Evolutionary conservation across 2,329 filamentous ascomycete species (phyloP).

Genomic region (Metarhizium guizhouense): DNA sequence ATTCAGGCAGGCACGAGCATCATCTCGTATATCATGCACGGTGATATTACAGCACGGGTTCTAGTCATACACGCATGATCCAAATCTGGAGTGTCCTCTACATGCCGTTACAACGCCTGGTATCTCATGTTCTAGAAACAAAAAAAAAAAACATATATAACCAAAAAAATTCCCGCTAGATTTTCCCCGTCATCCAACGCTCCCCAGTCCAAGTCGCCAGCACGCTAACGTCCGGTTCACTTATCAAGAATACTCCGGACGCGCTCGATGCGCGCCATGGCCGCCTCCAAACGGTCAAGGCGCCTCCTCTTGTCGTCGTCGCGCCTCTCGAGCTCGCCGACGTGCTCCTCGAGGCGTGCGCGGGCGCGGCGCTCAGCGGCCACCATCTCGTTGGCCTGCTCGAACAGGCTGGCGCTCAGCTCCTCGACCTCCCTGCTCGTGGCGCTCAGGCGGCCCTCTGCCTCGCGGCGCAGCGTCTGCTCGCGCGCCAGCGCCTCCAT

Average conservation of each 20-base stretch:
- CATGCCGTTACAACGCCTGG: neutral
- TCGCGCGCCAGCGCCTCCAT: conserved; percentile 57
- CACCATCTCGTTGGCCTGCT: conserved; percentile 84
- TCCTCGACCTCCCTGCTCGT: conserved; percentile 71
- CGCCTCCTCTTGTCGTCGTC: conserved; percentile 61
- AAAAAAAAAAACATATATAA: neutral
- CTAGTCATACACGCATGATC: no score
- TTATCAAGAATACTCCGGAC: conserved; percentile 52
- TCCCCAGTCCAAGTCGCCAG: neutral
- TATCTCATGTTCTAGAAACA: neutral
- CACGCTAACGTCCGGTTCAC: conserved; percentile 2
- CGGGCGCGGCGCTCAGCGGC: conserved; percentile 63
- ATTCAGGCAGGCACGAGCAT: no score
- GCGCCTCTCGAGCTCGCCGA: conserved; percentile 58
- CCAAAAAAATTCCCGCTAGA: neutral
- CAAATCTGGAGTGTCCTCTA: no score
- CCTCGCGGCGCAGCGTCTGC: conserved; percentile 55
- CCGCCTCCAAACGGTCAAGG: conserved; percentile 62
- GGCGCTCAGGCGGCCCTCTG: conserved; percentile 57
- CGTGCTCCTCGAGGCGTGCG: conserved; percentile 61
- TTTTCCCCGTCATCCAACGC: neutral
- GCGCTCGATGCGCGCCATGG: conserved; percentile 61
- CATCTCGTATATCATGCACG: no score
- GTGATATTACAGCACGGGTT: no score
- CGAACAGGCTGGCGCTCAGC: conserved; percentile 64